A percentile compares a stretch with the other conserved stretches of the same genome.
Conservation (phyloP, 768 basidiomycete species). For the Crucibulum laeve region DNA sequence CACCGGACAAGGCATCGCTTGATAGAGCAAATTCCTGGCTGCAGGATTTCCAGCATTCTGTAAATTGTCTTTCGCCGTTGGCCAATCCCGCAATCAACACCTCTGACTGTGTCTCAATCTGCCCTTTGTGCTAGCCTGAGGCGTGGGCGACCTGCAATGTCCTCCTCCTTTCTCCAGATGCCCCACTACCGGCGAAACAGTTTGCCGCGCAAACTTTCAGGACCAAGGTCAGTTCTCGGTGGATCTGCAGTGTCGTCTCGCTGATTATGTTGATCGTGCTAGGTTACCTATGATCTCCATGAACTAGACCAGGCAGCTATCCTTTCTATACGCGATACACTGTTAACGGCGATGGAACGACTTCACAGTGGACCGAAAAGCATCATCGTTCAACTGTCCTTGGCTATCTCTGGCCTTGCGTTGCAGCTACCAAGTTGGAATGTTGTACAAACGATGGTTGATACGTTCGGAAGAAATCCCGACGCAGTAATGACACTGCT, state of each 20-base stretch:
- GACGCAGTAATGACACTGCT: slow-evolving; percentile 78
- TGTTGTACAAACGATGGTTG: slow-evolving; percentile 77
- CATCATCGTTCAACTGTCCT: slow-evolving; percentile 84
- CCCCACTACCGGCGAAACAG: slow-evolving; percentile 74
- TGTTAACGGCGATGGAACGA: slow-evolving; percentile 69
- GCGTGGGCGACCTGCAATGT: slow-evolving; percentile 96
- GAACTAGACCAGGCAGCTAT: slow-evolving; percentile 77
- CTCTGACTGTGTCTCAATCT: slow-evolving; percentile 64
- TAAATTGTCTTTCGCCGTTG: slow-evolving; percentile 80
- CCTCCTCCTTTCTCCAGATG: slow-evolving; percentile 78
- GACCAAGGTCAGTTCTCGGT: slow-evolving; percentile 65
- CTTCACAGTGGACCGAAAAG: slow-evolving; percentile 77
- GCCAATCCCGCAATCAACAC: slow-evolving; percentile 54
- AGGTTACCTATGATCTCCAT: slow-evolving; percentile 95
- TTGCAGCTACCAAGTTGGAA: slow-evolving; percentile 90
- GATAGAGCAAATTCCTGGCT: slow-evolving; percentile 93
- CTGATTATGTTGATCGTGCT: slow-evolving; percentile 24
- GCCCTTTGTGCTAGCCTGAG: slow-evolving; percentile 76
- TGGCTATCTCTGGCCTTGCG: slow-evolving; percentile 87
- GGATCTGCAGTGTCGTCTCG: neutral
- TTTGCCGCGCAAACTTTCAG: slow-evolving; percentile 98
- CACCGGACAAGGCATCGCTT: slow-evolving; percentile 79
- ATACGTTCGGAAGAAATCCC: slow-evolving; percentile 81
- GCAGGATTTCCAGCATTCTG: slow-evolving; percentile 98
- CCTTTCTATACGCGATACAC: slow-evolving; percentile 80